These are phyloP conservation scores for Echeveria elegans DNA, from an alignment of 164 flowering plant species.

Conservation along the genomic window DNA sequence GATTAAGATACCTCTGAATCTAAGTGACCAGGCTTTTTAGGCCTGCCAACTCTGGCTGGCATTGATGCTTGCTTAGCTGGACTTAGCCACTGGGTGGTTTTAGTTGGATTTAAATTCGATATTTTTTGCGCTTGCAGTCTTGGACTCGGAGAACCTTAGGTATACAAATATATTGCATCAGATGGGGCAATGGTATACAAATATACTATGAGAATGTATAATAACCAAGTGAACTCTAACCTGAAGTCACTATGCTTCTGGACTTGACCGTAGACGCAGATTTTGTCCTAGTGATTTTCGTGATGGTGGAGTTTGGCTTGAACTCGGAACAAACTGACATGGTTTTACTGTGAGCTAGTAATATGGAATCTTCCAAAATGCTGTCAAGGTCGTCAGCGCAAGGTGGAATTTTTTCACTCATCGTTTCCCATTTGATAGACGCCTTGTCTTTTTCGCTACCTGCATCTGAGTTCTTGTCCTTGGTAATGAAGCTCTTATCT, in stretches of 20 bases:
- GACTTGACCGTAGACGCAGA: not conserved
- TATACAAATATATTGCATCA: slow-evolving; percentile 1
- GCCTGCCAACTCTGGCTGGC: slow-evolving; percentile 23
- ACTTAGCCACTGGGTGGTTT: slow-evolving; percentile 30
- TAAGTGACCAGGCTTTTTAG: slow-evolving; percentile 36
- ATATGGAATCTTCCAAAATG: slow-evolving; percentile 30
- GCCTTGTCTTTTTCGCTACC: slow-evolving; percentile 11
- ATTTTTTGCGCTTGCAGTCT: slow-evolving; percentile 26
- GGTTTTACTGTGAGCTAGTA: slow-evolving; percentile 15
- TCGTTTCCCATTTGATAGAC: not conserved
- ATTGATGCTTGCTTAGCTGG: slow-evolving; percentile 28
- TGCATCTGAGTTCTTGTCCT: slow-evolving; percentile 14
- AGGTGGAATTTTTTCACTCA: slow-evolving; percentile 18
- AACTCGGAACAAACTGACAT: slow-evolving; percentile 20
- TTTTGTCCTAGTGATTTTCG: not conserved
- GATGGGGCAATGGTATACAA: not conserved
- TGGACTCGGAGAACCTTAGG: slow-evolving; percentile 10
- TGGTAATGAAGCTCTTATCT: slow-evolving; percentile 27
- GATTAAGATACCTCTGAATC: slow-evolving; percentile 38
- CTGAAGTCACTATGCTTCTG: not conserved
- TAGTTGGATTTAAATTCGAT: slow-evolving; percentile 29
- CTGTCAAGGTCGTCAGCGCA: slow-evolving; percentile 31
- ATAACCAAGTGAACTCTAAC: not conserved
- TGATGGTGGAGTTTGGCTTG: not conserved
- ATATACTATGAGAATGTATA: not conserved